phyloP scores from a whole-genome alignment of 2,329 filamentous ascomycete species.

The Mariannaea sp. region DNA sequence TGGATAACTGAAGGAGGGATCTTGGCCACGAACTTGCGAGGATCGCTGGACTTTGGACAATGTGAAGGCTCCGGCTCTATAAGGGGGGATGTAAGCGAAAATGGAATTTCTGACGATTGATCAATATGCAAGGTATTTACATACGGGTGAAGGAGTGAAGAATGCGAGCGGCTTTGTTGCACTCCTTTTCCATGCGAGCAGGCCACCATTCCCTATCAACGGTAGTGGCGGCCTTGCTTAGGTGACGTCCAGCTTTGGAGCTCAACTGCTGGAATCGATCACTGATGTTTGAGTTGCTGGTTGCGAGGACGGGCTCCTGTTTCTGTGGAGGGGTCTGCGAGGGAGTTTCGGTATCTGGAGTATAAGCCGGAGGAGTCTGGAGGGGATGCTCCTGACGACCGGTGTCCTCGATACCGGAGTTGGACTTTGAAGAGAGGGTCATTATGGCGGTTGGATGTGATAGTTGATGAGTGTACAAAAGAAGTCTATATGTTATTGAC shows the following conservation, averaged over 20 bases:
- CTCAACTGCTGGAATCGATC: constrained; percentile 67
- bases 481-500: neutral
- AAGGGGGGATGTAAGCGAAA: constrained; percentile 12
- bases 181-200: constrained; percentile 73
- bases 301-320: neutral
- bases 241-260: constrained; percentile 68
- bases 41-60: constrained; percentile 31
- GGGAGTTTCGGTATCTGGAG: constrained; percentile 13
- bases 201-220: constrained; percentile 79
- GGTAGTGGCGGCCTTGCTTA: constrained; percentile 71
- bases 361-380: constrained; percentile 31
- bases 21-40: constrained; percentile 43
- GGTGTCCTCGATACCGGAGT: constrained; percentile 23
- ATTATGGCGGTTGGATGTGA: constrained; percentile 18
- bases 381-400: constrained; percentile 31
- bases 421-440: constrained; percentile 25
- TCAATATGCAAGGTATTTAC: constrained; percentile 21
- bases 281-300: constrained; percentile 48
- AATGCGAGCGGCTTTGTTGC: constrained; percentile 76
- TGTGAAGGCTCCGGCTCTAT: constrained; percentile 29
- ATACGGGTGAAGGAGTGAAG: constrained; percentile 71
- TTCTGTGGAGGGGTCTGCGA: constrained; percentile 8
- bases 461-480: neutral
- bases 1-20: constrained; percentile 54
- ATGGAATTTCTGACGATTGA: no score